These are phyloP conservation scores for Pseudodiploospora longispora DNA, from an alignment of 2,329 filamentous ascomycete genomes.

Conservation along the genomic window DNA sequence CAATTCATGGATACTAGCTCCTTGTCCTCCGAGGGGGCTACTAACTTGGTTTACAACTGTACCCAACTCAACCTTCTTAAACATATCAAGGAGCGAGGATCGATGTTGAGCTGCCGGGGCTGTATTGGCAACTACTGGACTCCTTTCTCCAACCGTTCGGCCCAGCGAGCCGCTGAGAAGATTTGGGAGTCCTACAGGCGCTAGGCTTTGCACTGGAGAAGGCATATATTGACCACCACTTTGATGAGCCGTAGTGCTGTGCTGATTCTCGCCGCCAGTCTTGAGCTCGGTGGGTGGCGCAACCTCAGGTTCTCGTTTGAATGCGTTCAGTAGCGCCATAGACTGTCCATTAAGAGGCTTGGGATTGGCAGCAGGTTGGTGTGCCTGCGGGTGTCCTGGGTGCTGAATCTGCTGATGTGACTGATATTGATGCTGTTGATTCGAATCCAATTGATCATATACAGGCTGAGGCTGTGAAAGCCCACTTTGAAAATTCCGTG, in stretches of 20 bases:
- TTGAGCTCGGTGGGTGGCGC: background rate
- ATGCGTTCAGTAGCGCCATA: slow-evolving; percentile 36
- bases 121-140: slow-evolving; percentile 16
- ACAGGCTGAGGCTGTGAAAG: slow-evolving; percentile 4
- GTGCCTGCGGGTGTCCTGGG: slow-evolving; percentile 6
- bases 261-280: background rate
- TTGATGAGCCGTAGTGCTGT: background rate
- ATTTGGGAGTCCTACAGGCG: background rate
- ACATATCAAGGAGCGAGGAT: slow-evolving; percentile 44
- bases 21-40: background rate
- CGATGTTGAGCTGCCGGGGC: slow-evolving; percentile 30
- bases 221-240: background rate
- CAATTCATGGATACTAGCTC: background rate
- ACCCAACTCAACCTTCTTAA: slow-evolving; percentile 34
- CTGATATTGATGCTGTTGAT: background rate
- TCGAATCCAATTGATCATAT: slow-evolving; percentile 9
- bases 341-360: slow-evolving; percentile 32
- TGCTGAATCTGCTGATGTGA: too few relatives aligned
- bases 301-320: slow-evolving; percentile 24
- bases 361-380: slow-evolving; percentile 8
- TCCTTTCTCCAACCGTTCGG: slow-evolving; percentile 6
- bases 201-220: slow-evolving; percentile 3
- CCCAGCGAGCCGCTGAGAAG: background rate
- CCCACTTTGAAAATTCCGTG: background rate
- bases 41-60: slow-evolving; percentile 1